phyloP scores from a whole-genome alignment of 805 yeast species.

The Millerozyma miso region DNA sequence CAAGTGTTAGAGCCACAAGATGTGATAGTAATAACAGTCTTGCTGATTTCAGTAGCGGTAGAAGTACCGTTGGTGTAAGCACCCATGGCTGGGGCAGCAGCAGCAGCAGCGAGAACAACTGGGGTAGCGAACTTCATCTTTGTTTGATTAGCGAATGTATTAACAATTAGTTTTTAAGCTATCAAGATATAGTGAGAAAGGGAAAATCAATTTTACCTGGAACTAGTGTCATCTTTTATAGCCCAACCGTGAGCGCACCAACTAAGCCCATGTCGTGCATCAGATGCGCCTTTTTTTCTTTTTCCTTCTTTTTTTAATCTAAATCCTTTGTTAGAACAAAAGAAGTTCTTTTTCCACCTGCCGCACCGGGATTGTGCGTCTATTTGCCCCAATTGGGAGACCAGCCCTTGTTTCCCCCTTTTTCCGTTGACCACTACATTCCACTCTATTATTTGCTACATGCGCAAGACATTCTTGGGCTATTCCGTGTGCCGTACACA shows the following conservation, averaged over 20 bases:
- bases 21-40: constrained; percentile 34
- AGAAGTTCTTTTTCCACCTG: neutral
- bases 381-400: neutral
- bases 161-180: neutral
- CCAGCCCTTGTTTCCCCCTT: neutral
- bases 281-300: neutral
- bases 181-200: neutral
- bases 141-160: constrained; percentile 6
- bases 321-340: neutral
- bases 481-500: no score
- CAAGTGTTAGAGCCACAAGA: constrained; percentile 33
- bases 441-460: no score
- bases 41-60: constrained; percentile 22
- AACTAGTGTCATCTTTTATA: neutral
- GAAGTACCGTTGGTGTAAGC: constrained; percentile 26
- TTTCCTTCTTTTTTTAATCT: neutral
- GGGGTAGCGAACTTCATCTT: constrained; percentile 32
- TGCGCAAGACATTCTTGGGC: no score
- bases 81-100: constrained; percentile 26
- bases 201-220: neutral
- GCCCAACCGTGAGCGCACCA: neutral
- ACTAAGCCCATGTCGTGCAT: neutral
- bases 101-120: constrained; percentile 24
- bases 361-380: neutral
- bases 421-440: no score